These are phyloP conservation scores for Fusarium sp. DNA, from an alignment of 2,329 filamentous ascomycete genomes.

Conservation along the genomic window DNA sequence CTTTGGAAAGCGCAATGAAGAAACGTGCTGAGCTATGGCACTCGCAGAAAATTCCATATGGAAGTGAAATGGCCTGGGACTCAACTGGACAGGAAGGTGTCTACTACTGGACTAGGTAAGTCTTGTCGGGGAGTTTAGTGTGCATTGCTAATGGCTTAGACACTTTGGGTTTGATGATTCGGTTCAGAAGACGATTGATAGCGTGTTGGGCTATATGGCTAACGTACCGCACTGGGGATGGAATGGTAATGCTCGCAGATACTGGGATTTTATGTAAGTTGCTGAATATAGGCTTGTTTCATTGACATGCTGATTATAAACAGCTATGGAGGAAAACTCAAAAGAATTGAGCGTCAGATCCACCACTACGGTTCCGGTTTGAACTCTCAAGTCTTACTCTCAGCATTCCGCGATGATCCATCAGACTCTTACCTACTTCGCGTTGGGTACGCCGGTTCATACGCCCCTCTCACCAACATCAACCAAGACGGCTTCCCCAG, in stretches of 20 bases:
- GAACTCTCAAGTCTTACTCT: constrained; percentile 68
- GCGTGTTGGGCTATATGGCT: constrained; percentile 69
- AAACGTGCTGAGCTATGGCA: constrained; percentile 64
- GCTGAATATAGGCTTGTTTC: no score
- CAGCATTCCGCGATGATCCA: constrained; percentile 62
- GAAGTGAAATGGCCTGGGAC: constrained; percentile 74
- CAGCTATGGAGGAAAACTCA: constrained; percentile 60
- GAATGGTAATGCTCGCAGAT: constrained; percentile 71
- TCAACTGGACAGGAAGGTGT: constrained; percentile 73
- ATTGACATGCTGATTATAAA: neutral
- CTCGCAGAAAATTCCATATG: constrained; percentile 65
- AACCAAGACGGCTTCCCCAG: constrained; percentile 66
- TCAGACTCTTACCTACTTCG: constrained; percentile 64
- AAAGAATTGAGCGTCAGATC: constrained; percentile 59
- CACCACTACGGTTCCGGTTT: constrained; percentile 73
- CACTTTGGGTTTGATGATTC: constrained; percentile 65
- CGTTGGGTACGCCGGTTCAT: constrained; percentile 67
- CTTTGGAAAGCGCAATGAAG: constrained; percentile 62
- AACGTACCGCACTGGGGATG: constrained; percentile 72
- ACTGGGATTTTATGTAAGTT: constrained; percentile 71
- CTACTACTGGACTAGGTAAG: constrained; percentile 68
- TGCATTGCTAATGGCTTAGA: constrained; percentile 36
- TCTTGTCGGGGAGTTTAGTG: rapidly evolving
- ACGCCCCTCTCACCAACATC: constrained; percentile 68
- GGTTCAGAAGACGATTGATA: constrained; percentile 63